Base-by-base conservation (phyloP, 2,329 filamentous ascomycete species). In the Venturia nashicola region DNA sequence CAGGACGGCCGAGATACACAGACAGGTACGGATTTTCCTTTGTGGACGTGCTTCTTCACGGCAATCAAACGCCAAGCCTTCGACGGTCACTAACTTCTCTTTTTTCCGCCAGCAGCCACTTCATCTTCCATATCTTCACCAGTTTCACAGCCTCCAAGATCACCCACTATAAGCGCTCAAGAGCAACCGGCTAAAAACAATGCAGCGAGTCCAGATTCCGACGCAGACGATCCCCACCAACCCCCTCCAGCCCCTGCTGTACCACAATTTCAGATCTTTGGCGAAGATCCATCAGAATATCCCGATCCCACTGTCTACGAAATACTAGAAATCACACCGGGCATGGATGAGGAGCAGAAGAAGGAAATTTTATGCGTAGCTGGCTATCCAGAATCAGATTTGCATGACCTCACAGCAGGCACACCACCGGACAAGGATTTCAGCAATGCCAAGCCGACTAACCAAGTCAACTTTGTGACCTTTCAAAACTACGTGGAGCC, bases 341-440 rank as follows among this genome's bases (percentile, higher is more conserved):
- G 83, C 67, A 96, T 96, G 87, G 82, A 85, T 2, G 85, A 91
- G 65, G 88, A 93, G n/a, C 87, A 96, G 70, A 90, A 87, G 74
- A 91, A 88, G 72, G 85, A 89, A 68, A 93, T 97, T 62, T 95
- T 90, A 74, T 91, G 90, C 8, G 94, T 99, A 18, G 86, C 89
- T 5, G 81, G 84, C 16, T 99, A 94, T 72, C 94, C 94, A 0
- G 82, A 82, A 62, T 87, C 84, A 67, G 90, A 97, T 71, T 81
- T 99, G 9, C 82, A 86, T 65, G 87, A 97, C 71, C 80, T 94
- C 68, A 95, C 96, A 67, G 89, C 93, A 12, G 94, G 94, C 59
- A 86, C 89, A 46, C 89, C 92, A 1, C 93, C 94, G 1, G 92
- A 97, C 74, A 91, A 90, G 73, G 94, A 99, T 77, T 97, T 97